Conservation (phyloP, 805 yeast species). For the Clavispora fructus region DNA sequence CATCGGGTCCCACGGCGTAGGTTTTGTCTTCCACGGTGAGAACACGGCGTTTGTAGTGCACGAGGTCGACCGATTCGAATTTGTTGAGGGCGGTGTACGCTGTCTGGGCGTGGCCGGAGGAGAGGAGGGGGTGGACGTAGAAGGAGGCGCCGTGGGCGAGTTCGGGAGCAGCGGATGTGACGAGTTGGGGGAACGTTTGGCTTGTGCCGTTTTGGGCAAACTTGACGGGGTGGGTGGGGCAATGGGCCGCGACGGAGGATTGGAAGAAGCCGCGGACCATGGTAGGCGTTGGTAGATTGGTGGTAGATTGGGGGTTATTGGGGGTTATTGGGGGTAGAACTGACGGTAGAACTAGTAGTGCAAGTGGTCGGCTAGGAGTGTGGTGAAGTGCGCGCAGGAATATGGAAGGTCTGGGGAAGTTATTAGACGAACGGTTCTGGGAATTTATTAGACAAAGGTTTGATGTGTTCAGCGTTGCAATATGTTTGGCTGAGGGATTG, state of each 20-base stretch:
- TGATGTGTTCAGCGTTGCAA: too few relatives aligned
- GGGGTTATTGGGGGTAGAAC: too few relatives aligned
- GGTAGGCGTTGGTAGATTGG: neutral
- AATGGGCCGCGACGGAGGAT: constrained; percentile 7
- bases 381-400: too few relatives aligned
- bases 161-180: constrained; percentile 36
- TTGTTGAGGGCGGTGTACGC: constrained; percentile 43
- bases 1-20: constrained; percentile 24
- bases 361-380: too few relatives aligned
- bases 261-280: constrained; percentile 9
- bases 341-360: too few relatives aligned
- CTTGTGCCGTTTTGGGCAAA: constrained; percentile 1
- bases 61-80: constrained; percentile 35
- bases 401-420: too few relatives aligned
- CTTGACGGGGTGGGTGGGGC: constrained; percentile 7
- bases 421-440: too few relatives aligned
- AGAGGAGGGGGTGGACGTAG: constrained; percentile 41
- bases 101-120: constrained; percentile 47
- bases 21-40: constrained; percentile 24
- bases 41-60: constrained; percentile 43
- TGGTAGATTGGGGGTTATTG: too few relatives aligned
- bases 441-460: too few relatives aligned
- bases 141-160: constrained; percentile 30
- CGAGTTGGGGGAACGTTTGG: constrained; percentile 21
- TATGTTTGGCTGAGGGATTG: too few relatives aligned